Base-by-base conservation (phyloP, 495 filamentous ascomycete genomes). In the Venustampulla echinocandica region DNA sequence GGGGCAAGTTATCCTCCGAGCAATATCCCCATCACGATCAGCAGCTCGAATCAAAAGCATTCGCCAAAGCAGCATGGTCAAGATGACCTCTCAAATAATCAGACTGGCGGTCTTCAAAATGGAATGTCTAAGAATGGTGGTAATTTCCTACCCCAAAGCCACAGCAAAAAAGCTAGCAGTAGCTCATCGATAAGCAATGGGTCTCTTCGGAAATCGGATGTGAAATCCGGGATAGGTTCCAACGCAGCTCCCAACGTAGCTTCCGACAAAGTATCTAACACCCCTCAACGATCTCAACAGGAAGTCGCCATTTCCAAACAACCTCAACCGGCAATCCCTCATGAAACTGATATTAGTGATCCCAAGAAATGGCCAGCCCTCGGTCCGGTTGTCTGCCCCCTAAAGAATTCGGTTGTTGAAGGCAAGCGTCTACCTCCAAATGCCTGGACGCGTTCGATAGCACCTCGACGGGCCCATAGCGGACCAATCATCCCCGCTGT, bases 191-290 rank as follows among this genome's bases (percentile, higher is more conserved):
- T 13, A 10, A 47, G 46, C 22, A 38, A 11, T 28, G 10, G 13
- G 7, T 55, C 52, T 14, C 22, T 37, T 15, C 43, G 47, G 22
- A 55, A 55, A 18, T 25, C 47, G 7, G 52, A 55, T 50, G 10
- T n/a, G 15, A 45, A 50, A 11, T 10, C 18, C 3, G 4, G 2
- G 21, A 44, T 40, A 42, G 9, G 24, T 4, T 11, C 17, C 23
- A 27, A 14, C 15, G 34, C 40, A 27, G 25, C 0, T 10, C 38
- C 32, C 11, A 10, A 13, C 18, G 19, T 6, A 13, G 17, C 10
- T 15, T 9, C 4, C 32, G 27, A 3, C 2, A 1, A 11, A 3
- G 27, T 3, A 32, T 25, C 27, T n/a, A 34, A 9, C 4, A 18
- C 5, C n/a, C 18, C 33, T 14, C n/a, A 5, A 5, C 5, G n/a